Evolutionary conservation across 2,329 filamentous ascomycete species (phyloP), one percentile per base, ranked within the genome.

Genomic region (Fusarium xyrophilum): DNA sequence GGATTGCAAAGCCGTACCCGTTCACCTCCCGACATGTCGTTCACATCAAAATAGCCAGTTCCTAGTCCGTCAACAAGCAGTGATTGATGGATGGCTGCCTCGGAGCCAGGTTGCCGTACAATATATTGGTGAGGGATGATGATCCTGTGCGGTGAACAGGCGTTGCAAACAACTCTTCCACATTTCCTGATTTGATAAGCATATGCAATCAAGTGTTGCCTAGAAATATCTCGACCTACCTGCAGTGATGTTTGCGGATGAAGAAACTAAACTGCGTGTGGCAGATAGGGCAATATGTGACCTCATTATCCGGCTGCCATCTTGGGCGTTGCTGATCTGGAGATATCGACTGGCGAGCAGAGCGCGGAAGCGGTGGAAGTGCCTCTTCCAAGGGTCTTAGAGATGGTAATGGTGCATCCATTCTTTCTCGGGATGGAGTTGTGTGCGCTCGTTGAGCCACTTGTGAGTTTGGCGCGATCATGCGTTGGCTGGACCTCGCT

Each of bases 41-140:
- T 82, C 73, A 80, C 79, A 67, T 83, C 82, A 44, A 80, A 74
- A 73, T 80, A 80, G 64, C 80, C 74, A 46, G 79, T 71, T 65
- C 75, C 75, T 4, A 84, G 74, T 56, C 79, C 74, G 65, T 83
- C 77, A 65, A 78, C 77, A 70, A 82, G 73, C 19, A 79, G 55
- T 30, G 74, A 73, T 32, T 75, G 74, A 69, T 79, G 72, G 64
- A 79, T 69, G 65, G 77, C 73, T 63, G 79, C 74, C 61, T 85
- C 82, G 38, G 77, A 65, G 59, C 77, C 83, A 2, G 91, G 91
- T 6, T 92, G 91, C 48, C 91, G 90, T 28, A 97, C 93, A 69
- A 98, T 97, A 77, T 93, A 98, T 76, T 96, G 92, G 69, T 94
- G 88, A 2, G 95, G 95, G 67, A 98, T 97, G 6, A 92, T 97